Percentiles rank a stretch among this genome's conserved stretches.
phyloP scores from a whole-genome alignment of 257 asterid species.

The Rhazya stricta region DNA sequence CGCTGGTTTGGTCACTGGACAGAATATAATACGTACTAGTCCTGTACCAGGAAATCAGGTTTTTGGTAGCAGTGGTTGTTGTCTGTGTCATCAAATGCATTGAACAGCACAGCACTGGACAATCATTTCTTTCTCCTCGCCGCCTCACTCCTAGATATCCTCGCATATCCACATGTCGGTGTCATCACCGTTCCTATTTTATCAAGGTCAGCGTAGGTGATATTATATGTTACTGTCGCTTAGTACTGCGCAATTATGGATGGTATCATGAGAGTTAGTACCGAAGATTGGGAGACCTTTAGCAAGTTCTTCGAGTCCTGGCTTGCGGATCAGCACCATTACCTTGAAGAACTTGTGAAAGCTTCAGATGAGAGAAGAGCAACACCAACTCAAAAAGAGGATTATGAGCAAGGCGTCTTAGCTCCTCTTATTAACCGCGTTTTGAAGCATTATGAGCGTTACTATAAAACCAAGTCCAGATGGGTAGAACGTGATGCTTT shows the following conservation, averaged over 20 bases:
- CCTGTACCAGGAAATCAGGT: too few relatives aligned
- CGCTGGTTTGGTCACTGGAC: too few relatives aligned
- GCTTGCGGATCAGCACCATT: background rate
- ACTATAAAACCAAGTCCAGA: constrained; percentile 37
- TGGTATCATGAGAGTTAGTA: background rate
- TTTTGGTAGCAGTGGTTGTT: too few relatives aligned
- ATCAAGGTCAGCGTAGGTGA: too few relatives aligned
- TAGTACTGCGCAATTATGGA: background rate
- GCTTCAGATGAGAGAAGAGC: background rate
- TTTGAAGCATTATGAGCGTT: constrained; percentile 47
- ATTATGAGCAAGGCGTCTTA: background rate
- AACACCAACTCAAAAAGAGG: background rate
- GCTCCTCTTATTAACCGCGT: constrained; percentile 17
- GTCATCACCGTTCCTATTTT: too few relatives aligned
- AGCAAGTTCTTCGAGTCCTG: background rate
- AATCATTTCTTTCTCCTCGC: too few relatives aligned
- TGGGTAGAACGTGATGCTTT: constrained; percentile 31
- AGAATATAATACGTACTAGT: too few relatives aligned
- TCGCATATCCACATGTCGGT: too few relatives aligned
- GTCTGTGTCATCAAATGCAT: too few relatives aligned
- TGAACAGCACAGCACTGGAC: too few relatives aligned
- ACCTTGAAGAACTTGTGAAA: constrained; percentile 1
- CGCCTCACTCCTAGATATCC: too few relatives aligned
- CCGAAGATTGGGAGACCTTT: background rate
- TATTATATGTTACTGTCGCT: background rate